Conservation (phyloP, 2,329 filamentous ascomycete species). For the Colletotrichum liriopes region DNA sequence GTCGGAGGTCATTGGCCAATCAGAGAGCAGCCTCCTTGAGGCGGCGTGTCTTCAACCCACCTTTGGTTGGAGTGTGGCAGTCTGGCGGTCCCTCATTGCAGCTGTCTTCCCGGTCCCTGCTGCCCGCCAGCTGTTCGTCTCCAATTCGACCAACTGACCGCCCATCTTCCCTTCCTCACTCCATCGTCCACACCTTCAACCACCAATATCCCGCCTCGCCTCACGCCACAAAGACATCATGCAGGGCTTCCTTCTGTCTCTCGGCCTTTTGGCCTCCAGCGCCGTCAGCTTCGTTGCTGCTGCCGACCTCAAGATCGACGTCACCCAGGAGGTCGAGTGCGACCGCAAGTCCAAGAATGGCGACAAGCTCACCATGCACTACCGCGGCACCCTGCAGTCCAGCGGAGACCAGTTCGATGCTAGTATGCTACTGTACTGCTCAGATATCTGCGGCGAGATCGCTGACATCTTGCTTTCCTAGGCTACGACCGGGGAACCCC, state of each 20-base stretch:
- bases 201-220: constrained; percentile 18
- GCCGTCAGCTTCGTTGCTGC: constrained; percentile 67
- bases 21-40: constrained; percentile 14
- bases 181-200: constrained; percentile 29
- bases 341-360: constrained; percentile 82
- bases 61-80: constrained; percentile 6
- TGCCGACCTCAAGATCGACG: constrained; percentile 83
- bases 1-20: constrained; percentile 31
- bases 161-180: constrained; percentile 8
- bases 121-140: constrained; percentile 29
- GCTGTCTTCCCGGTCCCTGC: constrained; percentile 29
- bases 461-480: constrained; percentile 46
- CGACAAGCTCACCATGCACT: constrained; percentile 89
- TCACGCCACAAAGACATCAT: constrained; percentile 54
- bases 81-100: constrained; percentile 23
- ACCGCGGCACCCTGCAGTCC: constrained; percentile 83
- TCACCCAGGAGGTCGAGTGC: constrained; percentile 82
- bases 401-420: constrained; percentile 89
- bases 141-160: constrained; percentile 28
- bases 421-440: constrained; percentile 55
- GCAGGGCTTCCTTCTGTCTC: constrained; percentile 63
- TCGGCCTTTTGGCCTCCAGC: constrained; percentile 68
- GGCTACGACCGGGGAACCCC: constrained; percentile 83
- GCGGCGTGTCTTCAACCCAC: constrained; percentile 41
- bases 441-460: neutral